These are phyloP conservation scores for Dichotomocladium elegans DNA, from an alignment of 371 early-diverging fungal species.

Conservation along the genomic window DNA sequence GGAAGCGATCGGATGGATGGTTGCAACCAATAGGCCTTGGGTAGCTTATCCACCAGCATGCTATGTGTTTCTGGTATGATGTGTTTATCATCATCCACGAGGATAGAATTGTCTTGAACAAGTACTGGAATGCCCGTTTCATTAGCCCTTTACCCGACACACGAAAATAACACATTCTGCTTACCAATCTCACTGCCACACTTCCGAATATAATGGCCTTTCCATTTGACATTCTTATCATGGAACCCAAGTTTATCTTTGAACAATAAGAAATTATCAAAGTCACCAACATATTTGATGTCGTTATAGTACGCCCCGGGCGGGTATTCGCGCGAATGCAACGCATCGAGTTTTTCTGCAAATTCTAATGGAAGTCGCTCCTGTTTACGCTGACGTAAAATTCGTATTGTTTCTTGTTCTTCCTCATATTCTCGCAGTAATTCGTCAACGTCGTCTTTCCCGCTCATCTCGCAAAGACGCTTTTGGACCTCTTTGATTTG, in stretches of 20 bases:
- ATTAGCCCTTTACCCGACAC: too few species aligned
- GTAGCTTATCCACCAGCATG: slow-evolving; percentile 1
- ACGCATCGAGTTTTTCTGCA: slow-evolving; percentile 19
- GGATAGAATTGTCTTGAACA: slow-evolving; percentile 18
- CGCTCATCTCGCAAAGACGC: slow-evolving; percentile 3
- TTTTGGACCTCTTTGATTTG: slow-evolving; percentile 35
- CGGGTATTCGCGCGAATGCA: slow-evolving; percentile 12
- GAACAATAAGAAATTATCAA: slow-evolving; percentile 39
- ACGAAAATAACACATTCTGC: slow-evolving; percentile 33
- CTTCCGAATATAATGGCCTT: slow-evolving; percentile 32
- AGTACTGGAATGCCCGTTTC: slow-evolving; percentile 11
- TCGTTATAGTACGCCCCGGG: slow-evolving; percentile 20
- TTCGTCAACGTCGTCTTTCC: background rate
- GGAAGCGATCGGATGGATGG: background rate
- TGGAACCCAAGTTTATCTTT: slow-evolving; percentile 32
- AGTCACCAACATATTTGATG: slow-evolving; percentile 40
- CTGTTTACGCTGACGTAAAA: slow-evolving; percentile 17
- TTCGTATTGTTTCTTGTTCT: background rate
- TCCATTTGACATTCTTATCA: slow-evolving; percentile 14
- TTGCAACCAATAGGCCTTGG: slow-evolving; percentile 3
- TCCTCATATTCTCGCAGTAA: slow-evolving; percentile 19
- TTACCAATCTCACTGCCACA: slow-evolving; percentile 34
- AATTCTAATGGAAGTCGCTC: slow-evolving; percentile 30
- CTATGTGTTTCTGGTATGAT: too few species aligned
- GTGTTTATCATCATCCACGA: too few species aligned